These are phyloP conservation scores for Chaetomiaceae sp. DNA, from an alignment of 2,329 filamentous ascomycete genomes.

Conservation along the genomic window DNA sequence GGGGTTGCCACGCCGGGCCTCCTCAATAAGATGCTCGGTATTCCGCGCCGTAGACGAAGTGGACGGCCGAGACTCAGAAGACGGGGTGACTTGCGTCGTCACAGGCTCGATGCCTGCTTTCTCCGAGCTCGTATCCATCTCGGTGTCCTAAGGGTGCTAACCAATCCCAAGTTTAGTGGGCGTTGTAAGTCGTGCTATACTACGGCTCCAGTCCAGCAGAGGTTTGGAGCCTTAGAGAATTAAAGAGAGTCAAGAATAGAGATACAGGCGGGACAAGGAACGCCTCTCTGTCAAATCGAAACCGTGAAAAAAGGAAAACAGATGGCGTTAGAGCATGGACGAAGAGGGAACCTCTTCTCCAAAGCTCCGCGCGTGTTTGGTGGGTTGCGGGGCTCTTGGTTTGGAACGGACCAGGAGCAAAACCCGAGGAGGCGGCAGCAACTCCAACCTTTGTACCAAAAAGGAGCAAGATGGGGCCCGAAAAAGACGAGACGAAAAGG, in stretches of 20 bases:
- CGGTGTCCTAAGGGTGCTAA: background rate
- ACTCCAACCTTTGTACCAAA: background rate
- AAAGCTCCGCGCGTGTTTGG: background rate
- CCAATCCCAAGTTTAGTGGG: no score
- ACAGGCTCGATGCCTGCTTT: conserved; percentile 2
- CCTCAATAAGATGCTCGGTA: conserved; percentile 39
- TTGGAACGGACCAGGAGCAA: background rate
- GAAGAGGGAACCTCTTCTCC: conserved; percentile 10
- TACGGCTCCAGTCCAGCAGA: no score
- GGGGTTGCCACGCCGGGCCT: conserved; percentile 44
- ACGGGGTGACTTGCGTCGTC: background rate
- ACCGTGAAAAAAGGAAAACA: background rate
- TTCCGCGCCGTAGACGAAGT: conserved; percentile 28
- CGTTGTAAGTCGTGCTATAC: background rate
- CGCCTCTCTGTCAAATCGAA: background rate
- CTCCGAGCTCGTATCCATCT: conserved; percentile 2
- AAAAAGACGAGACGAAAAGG: background rate
- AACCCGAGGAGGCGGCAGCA: background rate
- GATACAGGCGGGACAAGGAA: background rate
- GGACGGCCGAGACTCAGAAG: conserved; percentile 14
- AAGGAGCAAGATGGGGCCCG: background rate
- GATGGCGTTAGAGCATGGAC: background rate
- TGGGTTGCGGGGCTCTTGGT: background rate
- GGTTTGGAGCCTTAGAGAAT: background rate
- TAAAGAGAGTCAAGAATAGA: background rate